These are phyloP conservation scores for Backusella morwellensis DNA, from an alignment of 192 early-diverging fungal genomes.

Conservation along the genomic window DNA sequence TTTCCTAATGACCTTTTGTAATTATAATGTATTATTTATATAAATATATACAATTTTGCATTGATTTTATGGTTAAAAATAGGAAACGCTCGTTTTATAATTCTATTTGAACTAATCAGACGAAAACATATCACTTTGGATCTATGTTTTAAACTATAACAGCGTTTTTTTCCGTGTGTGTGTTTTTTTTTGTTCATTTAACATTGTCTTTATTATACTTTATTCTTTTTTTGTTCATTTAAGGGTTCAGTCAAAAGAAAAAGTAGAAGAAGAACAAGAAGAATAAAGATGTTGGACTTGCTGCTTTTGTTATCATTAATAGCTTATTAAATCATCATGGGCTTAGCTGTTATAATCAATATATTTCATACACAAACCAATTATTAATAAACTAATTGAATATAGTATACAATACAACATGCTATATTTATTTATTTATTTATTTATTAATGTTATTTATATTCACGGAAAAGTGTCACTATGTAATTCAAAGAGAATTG, in stretches of 20 bases:
- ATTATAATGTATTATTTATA: conserved; percentile 4
- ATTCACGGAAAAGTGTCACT: neutral
- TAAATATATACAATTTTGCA: conserved; percentile 8
- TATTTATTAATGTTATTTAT: neutral
- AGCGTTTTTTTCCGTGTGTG: neutral
- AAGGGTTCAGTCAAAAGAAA: neutral
- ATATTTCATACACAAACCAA: neutral
- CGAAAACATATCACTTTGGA: neutral
- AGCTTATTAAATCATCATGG: neutral
- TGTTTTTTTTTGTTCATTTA: neutral
- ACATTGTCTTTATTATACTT: neutral
- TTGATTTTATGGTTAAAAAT: neutral
- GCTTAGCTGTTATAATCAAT: neutral
- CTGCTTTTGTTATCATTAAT: neutral
- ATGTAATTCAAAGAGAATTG: neutral
- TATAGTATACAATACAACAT: neutral
- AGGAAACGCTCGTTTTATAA: conserved; percentile 7
- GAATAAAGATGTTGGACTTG: neutral
- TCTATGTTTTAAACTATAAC: neutral
- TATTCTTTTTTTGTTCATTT: neutral
- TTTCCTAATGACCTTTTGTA: conserved; percentile 8
- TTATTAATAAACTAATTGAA: neutral
- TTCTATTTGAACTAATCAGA: neutral
- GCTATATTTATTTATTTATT: neutral
- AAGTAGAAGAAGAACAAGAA: neutral